Base-by-base conservation (phyloP, 257 asterid genomes). In the Cinchona pubescens region DNA sequence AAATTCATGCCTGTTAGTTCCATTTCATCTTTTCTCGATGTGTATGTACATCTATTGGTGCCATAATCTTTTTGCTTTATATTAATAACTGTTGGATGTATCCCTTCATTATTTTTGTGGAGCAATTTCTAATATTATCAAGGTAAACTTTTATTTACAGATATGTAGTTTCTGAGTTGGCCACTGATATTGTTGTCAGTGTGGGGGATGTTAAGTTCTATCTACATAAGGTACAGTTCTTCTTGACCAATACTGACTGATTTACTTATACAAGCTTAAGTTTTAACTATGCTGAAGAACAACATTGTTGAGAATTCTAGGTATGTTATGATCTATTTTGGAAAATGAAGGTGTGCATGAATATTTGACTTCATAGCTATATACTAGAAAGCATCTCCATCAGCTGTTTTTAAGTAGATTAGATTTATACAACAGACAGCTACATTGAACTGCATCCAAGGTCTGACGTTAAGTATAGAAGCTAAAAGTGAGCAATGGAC, bases 151-250 rank as follows among this genome's bases (percentile, higher is more conserved):
- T 67, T 27, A 37, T 72, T 35, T 83, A 83, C 96, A 94, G 99
- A 82, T 92, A 88, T 49, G 93, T 89, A 82, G 91, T 97, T 71
- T 82, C 92, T 59, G 99, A 94, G 81, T 83, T 94, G 86, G 96
- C 97, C 32, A 80, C 97, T 0, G 99, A 94, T 77, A 82, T 94
- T 29, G 76, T 88, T 27, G 74, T 94, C 71, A 84, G 76, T 67
- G 88, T 90, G 30, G 97, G 91, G 43, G 97, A 90, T 27, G 86
- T 78, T 45, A 92, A 85, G 87, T 94, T 90, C 86, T 85, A 92
- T 85, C 87, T 94, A 23, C 99, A 94, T 72, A 94, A 94, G 99
- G 99, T 94, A 89, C 53, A 81, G 15, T 75, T 45, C 76, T 80
- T 69, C 75, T 40, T 21, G n/a, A 46, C 34, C 58, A 25, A 27